Base-by-base conservation (phyloP, 768 basidiomycete species). In the Boletales sp. region DNA sequence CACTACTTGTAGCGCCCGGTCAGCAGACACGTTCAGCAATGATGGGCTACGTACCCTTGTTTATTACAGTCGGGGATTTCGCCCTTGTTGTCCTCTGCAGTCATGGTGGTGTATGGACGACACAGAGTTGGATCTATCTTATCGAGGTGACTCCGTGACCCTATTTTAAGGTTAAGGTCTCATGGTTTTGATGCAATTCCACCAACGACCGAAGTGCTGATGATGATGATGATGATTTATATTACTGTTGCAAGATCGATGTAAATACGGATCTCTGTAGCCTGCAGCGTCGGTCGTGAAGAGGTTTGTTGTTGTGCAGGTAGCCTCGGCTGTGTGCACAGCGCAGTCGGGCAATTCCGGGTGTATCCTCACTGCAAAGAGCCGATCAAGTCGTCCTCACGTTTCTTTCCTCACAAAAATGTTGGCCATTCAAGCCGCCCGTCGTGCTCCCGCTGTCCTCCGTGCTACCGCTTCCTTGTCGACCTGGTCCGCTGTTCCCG, bases 401-500 rank as follows among this genome's bases (percentile, higher is more conserved):
- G 14, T 45, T 21, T 36, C 29, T 42, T 24, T 40, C 17, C 40
- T n/a, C 18, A 34, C 45, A 19, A 19, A 19, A 30, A 81, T 71
- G 73, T 67, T 74, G 64, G 69, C 78, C 62, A 61, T 76, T 24
- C 56, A 45, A 53, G 56, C 80, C 56, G 69, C 75, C 48, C 82
- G 84, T 67, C 78, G 79, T 43, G 67, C 75, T 41, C 69, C 73
- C 48, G 66, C 72, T 58, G 65, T 70, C 58, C 56, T 69, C 48
- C 69, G 68, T 48, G 56, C 60, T 45, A 53, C 59, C 60, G 69
- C 76, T 43, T 77, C 61, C 51, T 64, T 84, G 50, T 93, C 90
- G 12, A 81, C 80, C 18, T 95, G 93, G 93, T 79, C 86, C 43
- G 70, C 78, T 51, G 90, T 95, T 50, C 81, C 84, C 43, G 86